Evolutionary conservation across 768 basidiomycete genomes (phyloP).

Genomic region (Mycena filopes): DNA sequence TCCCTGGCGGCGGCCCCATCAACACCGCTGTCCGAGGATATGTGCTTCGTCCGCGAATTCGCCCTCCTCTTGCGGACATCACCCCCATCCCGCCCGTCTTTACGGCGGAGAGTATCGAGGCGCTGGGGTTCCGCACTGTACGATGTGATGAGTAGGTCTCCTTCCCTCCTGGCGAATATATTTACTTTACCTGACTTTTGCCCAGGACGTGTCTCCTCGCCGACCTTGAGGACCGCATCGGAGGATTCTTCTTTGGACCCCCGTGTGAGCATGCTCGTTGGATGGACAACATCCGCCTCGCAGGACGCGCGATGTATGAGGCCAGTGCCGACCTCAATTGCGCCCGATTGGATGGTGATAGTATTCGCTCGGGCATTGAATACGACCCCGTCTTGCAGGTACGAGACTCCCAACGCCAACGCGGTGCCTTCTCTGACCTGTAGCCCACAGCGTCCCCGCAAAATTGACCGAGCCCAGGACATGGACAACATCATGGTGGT

Average conservation of each 20-base stretch:
- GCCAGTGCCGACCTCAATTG: background rate
- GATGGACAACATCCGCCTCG: background rate
- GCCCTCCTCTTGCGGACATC: background rate
- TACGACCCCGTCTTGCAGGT: background rate
- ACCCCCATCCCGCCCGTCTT: background rate
- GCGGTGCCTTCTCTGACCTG: too few species aligned
- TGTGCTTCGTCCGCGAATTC: background rate
- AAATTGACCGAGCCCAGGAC: background rate
- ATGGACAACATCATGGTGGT: background rate
- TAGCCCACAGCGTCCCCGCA: background rate
- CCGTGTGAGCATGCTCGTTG: background rate
- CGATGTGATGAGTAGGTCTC: background rate
- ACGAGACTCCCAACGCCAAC: background rate
- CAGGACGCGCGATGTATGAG: background rate
- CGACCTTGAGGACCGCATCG: background rate
- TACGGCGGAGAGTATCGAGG: background rate
- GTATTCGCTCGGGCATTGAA: background rate
- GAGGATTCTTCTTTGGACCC: background rate
- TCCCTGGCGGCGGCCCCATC: background rate
- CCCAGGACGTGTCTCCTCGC: background rate
- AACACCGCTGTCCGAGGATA: too few species aligned
- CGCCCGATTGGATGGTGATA: background rate
- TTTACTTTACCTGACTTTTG: background rate
- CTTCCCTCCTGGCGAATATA: background rate
- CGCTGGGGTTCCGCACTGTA: background rate